These are phyloP conservation scores for Metschnikowia santaceciliae DNA, from an alignment of 805 yeast species.

Conservation along the genomic window DNA sequence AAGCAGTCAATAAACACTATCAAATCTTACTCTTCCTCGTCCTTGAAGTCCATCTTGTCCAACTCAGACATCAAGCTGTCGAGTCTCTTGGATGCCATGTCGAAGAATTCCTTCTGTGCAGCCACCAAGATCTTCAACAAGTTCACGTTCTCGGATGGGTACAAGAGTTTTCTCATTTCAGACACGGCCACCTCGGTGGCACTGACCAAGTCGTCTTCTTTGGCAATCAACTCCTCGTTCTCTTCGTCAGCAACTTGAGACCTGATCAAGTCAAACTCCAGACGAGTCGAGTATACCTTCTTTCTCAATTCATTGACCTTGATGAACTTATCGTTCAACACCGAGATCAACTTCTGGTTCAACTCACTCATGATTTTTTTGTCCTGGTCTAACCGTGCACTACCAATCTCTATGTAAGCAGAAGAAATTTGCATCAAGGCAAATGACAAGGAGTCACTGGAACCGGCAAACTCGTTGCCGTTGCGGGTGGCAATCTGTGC, in stretches of 20 bases:
- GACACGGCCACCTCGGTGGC: conserved; percentile 78
- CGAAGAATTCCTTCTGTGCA: conserved; percentile 63
- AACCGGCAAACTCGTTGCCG: conserved; percentile 40
- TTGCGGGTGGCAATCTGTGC: conserved; percentile 53
- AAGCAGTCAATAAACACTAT: not conserved
- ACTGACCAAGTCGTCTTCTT: conserved; percentile 76
- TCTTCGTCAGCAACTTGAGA: conserved; percentile 49
- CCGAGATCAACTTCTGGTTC: conserved; percentile 50
- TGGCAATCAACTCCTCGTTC: conserved; percentile 48
- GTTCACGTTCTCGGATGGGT: conserved; percentile 60
- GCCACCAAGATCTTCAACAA: conserved; percentile 62
- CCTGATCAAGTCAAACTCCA: conserved; percentile 66
- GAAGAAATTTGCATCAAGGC: conserved; percentile 54
- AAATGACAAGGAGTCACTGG: conserved; percentile 47
- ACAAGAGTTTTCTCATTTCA: conserved; percentile 68
- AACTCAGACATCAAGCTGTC: conserved; percentile 26
- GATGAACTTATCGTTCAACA: conserved; percentile 56
- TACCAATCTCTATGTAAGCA: conserved; percentile 59
- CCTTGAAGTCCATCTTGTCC: conserved; percentile 33
- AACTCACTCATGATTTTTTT: conserved; percentile 54
- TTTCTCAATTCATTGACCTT: conserved; percentile 59
- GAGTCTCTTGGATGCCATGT: conserved; percentile 33
- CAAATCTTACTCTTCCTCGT: conserved; percentile 26
- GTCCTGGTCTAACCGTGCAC: conserved; percentile 68
- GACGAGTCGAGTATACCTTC: conserved; percentile 65